A percentile compares a stretch with the other conserved stretches of the same genome.
phyloP scores from a whole-genome alignment of 2,329 filamentous ascomycete species.

The Aspergillus floridensis region DNA sequence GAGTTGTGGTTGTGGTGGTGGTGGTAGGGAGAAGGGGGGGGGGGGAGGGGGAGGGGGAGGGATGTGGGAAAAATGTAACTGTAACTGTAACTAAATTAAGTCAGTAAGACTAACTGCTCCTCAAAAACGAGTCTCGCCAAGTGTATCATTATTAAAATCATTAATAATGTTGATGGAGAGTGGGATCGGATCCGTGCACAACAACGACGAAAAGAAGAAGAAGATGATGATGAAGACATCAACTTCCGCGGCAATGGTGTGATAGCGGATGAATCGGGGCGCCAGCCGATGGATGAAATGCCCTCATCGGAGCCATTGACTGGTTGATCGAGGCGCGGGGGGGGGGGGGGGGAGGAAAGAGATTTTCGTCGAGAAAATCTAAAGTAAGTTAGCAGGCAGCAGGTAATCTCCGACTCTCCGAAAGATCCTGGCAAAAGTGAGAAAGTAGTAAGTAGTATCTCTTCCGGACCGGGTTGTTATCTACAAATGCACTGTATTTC shows the following conservation, averaged over 20 bases:
- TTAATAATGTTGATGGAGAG: not conserved
- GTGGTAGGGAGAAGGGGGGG: too few relatives aligned
- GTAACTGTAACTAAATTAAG: not conserved
- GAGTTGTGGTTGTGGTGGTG: not conserved
- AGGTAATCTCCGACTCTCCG: not conserved
- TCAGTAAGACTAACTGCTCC: too few relatives aligned
- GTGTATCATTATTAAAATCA: slow-evolving; percentile 7
- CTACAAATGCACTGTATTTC: too few relatives aligned
- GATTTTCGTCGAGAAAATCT: too few relatives aligned
- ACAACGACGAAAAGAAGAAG: not conserved
- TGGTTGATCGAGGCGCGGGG: not conserved
- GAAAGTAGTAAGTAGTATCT: too few relatives aligned
- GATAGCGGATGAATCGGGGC: slow-evolving; percentile 3
- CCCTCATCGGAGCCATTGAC: not conserved
- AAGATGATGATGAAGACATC: slow-evolving; percentile 6
- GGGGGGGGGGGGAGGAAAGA: not conserved
- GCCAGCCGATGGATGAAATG: not conserved
- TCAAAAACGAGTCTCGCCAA: too few relatives aligned
- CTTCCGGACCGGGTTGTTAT: too few relatives aligned
- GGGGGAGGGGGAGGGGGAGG: not conserved
- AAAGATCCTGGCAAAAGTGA: too few relatives aligned
- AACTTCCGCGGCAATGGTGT: slow-evolving; percentile 18
- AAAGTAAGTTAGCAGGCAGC: not conserved
- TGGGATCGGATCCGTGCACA: too few relatives aligned
- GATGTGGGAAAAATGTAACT: not conserved